Evolutionary conservation across 306 rosid genomes (phyloP), one percentile per base, ranked within the genome.

Genomic region (Styphnolobium japonicum): DNA sequence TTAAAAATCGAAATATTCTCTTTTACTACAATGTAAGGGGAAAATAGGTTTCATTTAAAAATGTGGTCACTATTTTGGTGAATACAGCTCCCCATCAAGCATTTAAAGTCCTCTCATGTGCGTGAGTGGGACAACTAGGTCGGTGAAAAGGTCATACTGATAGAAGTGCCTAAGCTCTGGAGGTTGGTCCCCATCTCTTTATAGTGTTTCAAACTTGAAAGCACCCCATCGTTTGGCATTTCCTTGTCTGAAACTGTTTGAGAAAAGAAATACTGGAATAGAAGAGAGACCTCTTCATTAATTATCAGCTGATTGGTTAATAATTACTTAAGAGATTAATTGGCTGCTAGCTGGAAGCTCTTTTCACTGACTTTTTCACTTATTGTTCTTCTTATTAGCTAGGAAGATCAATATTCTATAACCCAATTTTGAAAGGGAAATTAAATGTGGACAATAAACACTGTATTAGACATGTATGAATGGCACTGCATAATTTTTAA

Each of bases 111-210:
- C 39, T 60, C 18, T 27, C 46, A 33, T 31, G 45, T n/a, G 45
- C 19, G 12, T 27, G 67, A 39, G 52, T 39, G 51, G n/a, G 75
- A 48, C 31, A 3, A 31, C 6, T 8, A 52, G 63, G 31, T 33
- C 6, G 49, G 63, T 12, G 37, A 37, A 64, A 64, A 37, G 70
- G 70, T 43, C 21, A 49, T 73, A 55, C 14, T 39, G 60, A 15
- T 25, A 48, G 58, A 8, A 36, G 64, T 72, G 16, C 53, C 10
- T 14, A 8, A 43, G 51, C 18, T n/a, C 0, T 58, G 4, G 12
- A 58, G 79, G 7, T 15, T 39, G 78, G 78, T 56, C 78, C 55
- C 78, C 53, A 21, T 39, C 78, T 15, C 48, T 2, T 55, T 55
- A 8, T 21, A 19, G 4, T 66, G 25, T 39, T 40, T 12, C 10